Percentiles rank a stretch among this genome's conserved stretches.
Evolutionary conservation across 1,284 basidiomycete species (phyloP).

Genomic region (Peniophora sp.): DNA sequence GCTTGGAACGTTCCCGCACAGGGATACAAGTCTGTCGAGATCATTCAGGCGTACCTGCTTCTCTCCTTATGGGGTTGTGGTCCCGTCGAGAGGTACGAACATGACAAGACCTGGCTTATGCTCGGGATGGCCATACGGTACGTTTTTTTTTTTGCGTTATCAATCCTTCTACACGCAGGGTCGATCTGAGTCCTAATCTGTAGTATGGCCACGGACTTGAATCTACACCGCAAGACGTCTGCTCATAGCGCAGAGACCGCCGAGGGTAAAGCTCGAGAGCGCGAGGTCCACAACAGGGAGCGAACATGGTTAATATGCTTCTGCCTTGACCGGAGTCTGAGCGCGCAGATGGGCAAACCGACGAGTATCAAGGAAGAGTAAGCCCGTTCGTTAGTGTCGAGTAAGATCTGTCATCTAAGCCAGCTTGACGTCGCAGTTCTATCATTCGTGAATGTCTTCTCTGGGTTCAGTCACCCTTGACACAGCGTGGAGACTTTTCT

Average conservation of each 20-base stretch:
- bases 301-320: slow-evolving; percentile 93
- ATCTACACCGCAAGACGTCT: slow-evolving; percentile 85
- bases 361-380: slow-evolving; percentile 82
- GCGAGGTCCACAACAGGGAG: slow-evolving; percentile 89
- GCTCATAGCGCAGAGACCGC: slow-evolving; percentile 61
- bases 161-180: slow-evolving; percentile 6
- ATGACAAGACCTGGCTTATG: slow-evolving; percentile 92
- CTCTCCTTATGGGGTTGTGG: slow-evolving; percentile 82
- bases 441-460: slow-evolving; percentile 80
- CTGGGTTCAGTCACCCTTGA: slow-evolving; percentile 61
- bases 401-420: neutral
- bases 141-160: slow-evolving; percentile 2
- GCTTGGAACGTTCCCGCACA: slow-evolving; percentile 81
- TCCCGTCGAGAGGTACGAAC: slow-evolving; percentile 92
- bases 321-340: slow-evolving; percentile 82
- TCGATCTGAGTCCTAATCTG: slow-evolving; percentile 1
- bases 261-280: slow-evolving; percentile 66
- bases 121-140: slow-evolving; percentile 82
- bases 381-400: slow-evolving; percentile 23
- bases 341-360: slow-evolving; percentile 91
- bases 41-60: slow-evolving; percentile 85
- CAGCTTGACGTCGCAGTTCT: slow-evolving; percentile 39
- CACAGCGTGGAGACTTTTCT: slow-evolving; percentile 54
- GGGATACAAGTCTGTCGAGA: slow-evolving; percentile 94
- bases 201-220: slow-evolving; percentile 94